These are phyloP conservation scores for Schwanniomyces sp. DNA, from an alignment of 805 yeast genomes.

Conservation along the genomic window DNA sequence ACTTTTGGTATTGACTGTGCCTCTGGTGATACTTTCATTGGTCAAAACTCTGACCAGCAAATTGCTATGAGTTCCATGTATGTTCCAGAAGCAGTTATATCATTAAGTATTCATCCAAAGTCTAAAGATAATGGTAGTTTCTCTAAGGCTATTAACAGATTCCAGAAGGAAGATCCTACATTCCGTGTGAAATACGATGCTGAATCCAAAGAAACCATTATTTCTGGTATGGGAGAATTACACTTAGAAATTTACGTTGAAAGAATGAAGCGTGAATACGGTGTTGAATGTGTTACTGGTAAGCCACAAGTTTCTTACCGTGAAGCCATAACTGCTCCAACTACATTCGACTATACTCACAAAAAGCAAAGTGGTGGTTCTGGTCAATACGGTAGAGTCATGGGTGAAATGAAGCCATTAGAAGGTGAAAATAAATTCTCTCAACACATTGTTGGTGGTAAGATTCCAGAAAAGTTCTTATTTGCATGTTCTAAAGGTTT, in stretches of 20 bases:
- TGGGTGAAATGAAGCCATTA: slow-evolving; percentile 71
- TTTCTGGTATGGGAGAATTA: slow-evolving; percentile 98
- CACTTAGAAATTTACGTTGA: slow-evolving; percentile 97
- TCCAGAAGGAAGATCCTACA: slow-evolving; percentile 99
- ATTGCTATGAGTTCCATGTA: slow-evolving; percentile 97
- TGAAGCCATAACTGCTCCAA: slow-evolving; percentile 76
- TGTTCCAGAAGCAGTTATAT: slow-evolving; percentile 98
- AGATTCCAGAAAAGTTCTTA: slow-evolving; percentile 91
- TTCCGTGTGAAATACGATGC: slow-evolving; percentile 88
- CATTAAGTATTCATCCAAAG: slow-evolving; percentile 86
- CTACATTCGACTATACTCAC: slow-evolving; percentile 89
- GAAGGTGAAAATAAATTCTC: slow-evolving; percentile 74
- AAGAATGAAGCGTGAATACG: slow-evolving; percentile 96
- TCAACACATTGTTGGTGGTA: slow-evolving; percentile 93
- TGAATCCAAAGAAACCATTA: slow-evolving; percentile 91
- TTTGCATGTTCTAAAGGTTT: slow-evolving; percentile 95
- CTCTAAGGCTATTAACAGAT: slow-evolving; percentile 94
- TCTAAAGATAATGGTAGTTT: slow-evolving; percentile 83
- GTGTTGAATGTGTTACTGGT: slow-evolving; percentile 93
- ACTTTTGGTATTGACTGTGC: slow-evolving; percentile 99
- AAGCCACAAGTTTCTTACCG: slow-evolving; percentile 98
- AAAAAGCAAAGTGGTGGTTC: slow-evolving; percentile 99
- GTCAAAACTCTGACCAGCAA: slow-evolving; percentile 59
- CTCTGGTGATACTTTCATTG: slow-evolving; percentile 97
- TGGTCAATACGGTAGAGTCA: slow-evolving; percentile 97